These are phyloP conservation scores for Eucalyptus cladocalyx DNA, from an alignment of 345 rosid genomes.

Conservation along the genomic window DNA sequence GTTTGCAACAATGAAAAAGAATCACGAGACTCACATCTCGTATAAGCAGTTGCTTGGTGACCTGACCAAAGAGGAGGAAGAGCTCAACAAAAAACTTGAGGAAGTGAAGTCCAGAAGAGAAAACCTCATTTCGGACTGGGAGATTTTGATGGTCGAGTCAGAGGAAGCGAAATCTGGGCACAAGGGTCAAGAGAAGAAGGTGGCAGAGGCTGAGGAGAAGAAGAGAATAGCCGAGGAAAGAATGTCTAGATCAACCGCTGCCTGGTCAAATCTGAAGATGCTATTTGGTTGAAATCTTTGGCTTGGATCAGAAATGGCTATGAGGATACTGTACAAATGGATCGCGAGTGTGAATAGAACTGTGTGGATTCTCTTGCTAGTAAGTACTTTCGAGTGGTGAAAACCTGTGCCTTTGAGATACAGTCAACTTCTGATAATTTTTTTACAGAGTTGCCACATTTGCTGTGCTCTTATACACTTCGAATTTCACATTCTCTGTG, in stretches of 20 bases:
- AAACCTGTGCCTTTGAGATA: neutral
- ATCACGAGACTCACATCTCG: neutral
- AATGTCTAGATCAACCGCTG: neutral
- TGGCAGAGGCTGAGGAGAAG: neutral
- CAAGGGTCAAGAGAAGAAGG: neutral
- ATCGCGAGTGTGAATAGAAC: neutral
- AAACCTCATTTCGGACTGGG: neutral
- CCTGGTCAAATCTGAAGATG: neutral
- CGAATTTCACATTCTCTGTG: neutral
- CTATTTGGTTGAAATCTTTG: neutral
- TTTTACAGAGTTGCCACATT: neutral
- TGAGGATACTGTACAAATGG: neutral
- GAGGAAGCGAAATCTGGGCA: neutral
- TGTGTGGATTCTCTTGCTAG: neutral
- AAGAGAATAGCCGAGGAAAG: constrained; percentile 3
- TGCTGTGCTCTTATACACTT: neutral
- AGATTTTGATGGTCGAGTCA: neutral
- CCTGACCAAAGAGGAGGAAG: neutral
- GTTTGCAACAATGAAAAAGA: neutral
- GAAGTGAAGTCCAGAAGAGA: neutral
- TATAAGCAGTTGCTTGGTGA: neutral
- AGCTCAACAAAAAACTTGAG: neutral
- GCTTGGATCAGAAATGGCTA: neutral
- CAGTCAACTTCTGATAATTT: neutral
- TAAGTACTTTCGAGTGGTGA: neutral